Evolutionary conservation across 495 filamentous ascomycete species (phyloP).

Genomic region (Trichoderma reesei): DNA sequence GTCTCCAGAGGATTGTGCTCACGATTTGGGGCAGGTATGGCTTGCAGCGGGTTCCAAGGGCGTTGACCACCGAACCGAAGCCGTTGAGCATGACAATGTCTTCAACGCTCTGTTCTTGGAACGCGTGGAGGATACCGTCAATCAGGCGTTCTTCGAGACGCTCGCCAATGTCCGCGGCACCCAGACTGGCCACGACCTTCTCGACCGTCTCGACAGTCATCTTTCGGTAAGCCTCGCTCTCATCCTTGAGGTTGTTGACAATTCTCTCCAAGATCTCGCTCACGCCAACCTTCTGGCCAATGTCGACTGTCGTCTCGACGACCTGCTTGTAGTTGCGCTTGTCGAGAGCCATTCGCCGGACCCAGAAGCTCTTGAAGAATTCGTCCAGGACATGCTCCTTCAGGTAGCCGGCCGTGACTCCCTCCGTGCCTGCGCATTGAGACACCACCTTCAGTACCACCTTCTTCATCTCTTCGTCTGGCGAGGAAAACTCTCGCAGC

Average conservation of each 20-base stretch:
- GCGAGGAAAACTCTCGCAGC: conserved; percentile 87
- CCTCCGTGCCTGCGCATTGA: conserved; percentile 90
- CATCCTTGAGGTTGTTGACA: conserved; percentile 93
- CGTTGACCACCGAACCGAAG: conserved; percentile 97
- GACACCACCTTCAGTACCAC: conserved; percentile 95
- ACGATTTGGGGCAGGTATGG: conserved; percentile 95
- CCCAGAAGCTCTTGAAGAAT: conserved; percentile 99
- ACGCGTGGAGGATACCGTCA: conserved; percentile 92
- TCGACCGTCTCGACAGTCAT: conserved; percentile 98
- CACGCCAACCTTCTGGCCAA: conserved; percentile 92
- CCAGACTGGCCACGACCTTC: conserved; percentile 85
- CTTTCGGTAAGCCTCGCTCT: conserved; percentile 95
- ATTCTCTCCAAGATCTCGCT: conserved; percentile 90
- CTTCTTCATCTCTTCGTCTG: conserved; percentile 99
- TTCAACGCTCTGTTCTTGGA: conserved; percentile 97
- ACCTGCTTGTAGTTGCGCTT: conserved; percentile 96
- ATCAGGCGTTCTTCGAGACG: conserved; percentile 86
- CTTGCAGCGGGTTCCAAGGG: conserved; percentile 87
- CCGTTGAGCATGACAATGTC: conserved; percentile 95
- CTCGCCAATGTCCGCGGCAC: conserved; percentile 88
- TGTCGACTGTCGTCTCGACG: conserved; percentile 94
- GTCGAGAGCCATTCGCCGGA: conserved; percentile 90
- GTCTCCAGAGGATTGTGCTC: conserved; percentile 88
- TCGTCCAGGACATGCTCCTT: conserved; percentile 91
- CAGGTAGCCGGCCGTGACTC: conserved; percentile 87